Base-by-base conservation (phyloP, 805 yeast species). In the Sugiyamaella lignohabitans region DNA sequence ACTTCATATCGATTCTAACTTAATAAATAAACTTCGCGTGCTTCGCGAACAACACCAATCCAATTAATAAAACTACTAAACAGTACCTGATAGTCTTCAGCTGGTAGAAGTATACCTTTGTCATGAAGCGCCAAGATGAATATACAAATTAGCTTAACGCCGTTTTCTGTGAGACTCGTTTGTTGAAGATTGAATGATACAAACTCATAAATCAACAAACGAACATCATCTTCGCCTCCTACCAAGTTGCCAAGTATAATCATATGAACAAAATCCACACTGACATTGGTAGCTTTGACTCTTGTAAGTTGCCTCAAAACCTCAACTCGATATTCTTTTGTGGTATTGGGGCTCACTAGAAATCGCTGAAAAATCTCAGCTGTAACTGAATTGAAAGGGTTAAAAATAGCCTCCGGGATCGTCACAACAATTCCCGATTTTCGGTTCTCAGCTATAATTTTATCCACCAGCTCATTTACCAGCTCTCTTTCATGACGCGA, bases 21-120 rank as follows among this genome's bases (percentile, higher is more conserved):
- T 18, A 35, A 37, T 19, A 40, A 29, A 42, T 55, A 55, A n/a
- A 55, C 57, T 40, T 52, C 45, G 18, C 50, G 34, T 2, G 58
- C 58, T 37, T 55, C 57, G 1, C 43, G 42, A 4, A 53, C 45
- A 2, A 38, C 24, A 14, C 54, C 58, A 8, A 55, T 51, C 54
- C 54, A 55, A 29, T 42, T 42, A 18, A 55, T 23, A 23, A 55
- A 51, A 36, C 53, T 45, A 29, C 50, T 22, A 36, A 45, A 52
- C 42, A 55, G 37, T 38, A 53, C 21, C 17, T 29, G 40, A 32
- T 51, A 55, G 35, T 52, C 49, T 17, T 47, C 44, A 3, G 47
- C 11, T 10, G 57, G 57, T 24, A 16, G 22, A 20, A 55, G 38
- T 11, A 42, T 16, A 18, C 41, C 43, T 10, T 27, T 23, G 38